Evolutionary conservation across 345 rosid species (phyloP).

Genomic region (Stellera chamaejasme): DNA sequence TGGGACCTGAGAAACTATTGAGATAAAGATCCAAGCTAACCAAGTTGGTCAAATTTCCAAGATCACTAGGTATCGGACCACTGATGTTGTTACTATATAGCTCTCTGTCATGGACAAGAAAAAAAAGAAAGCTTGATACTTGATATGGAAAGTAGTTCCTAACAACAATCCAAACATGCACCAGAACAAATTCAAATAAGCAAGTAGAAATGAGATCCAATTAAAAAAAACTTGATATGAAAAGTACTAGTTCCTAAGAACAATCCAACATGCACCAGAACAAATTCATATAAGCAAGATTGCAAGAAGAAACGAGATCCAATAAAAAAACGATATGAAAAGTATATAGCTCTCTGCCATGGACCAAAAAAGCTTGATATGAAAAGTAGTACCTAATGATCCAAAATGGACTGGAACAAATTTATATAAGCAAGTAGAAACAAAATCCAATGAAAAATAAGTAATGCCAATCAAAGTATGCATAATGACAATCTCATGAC

Average conservation of each 20-base stretch:
- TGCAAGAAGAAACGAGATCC: not conserved
- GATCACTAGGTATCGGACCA: constrained; percentile 88
- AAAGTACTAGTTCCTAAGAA: constrained; percentile 4
- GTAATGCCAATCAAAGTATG: too few species aligned
- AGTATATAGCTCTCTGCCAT: too few species aligned
- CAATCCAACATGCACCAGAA: not conserved
- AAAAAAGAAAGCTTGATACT: not conserved
- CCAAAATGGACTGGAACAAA: too few species aligned
- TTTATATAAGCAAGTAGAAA: too few species aligned
- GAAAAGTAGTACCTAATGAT: too few species aligned
- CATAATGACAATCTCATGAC: too few species aligned
- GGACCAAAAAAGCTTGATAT: too few species aligned
- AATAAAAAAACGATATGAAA: too few species aligned
- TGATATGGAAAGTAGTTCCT: not conserved
- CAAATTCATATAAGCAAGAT: not conserved
- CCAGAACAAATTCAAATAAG: constrained; percentile 1
- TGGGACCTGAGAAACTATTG: constrained; percentile 84
- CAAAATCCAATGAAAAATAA: not conserved
- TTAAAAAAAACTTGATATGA: too few species aligned
- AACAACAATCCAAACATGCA: not conserved
- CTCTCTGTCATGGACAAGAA: constrained; percentile 49
- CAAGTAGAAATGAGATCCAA: not conserved
- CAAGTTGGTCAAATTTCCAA: constrained; percentile 88
- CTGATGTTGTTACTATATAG: constrained; percentile 90
- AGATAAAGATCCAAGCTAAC: constrained; percentile 99